Conservation (phyloP, 495 filamentous ascomycete genomes). For the Halenospora varia region DNA sequence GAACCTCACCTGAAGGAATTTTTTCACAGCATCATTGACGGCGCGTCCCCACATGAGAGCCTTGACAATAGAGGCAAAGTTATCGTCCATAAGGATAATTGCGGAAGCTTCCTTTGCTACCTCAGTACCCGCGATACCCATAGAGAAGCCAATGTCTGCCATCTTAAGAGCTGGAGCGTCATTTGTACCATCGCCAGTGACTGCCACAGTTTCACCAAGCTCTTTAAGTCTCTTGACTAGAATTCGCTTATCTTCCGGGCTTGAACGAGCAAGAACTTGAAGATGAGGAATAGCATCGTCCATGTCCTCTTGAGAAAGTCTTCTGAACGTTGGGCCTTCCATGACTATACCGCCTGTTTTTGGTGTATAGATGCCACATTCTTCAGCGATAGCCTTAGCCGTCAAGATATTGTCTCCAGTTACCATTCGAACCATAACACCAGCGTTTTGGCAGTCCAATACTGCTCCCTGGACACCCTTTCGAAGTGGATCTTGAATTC, state of each 20-base stretch:
- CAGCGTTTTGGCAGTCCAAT: constrained; percentile 66
- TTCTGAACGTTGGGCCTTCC: constrained; percentile 78
- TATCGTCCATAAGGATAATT: constrained; percentile 92
- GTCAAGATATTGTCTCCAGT: constrained; percentile 85
- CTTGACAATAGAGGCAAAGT: constrained; percentile 86
- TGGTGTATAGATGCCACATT: constrained; percentile 75
- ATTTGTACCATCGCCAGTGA: constrained; percentile 91
- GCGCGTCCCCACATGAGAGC: constrained; percentile 86
- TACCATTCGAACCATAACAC: constrained; percentile 86
- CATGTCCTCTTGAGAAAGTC: constrained; percentile 63
- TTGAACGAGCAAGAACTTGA: constrained; percentile 78
- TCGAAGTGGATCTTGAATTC: constrained; percentile 76
- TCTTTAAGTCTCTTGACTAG: constrained; percentile 74
- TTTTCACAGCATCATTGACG: constrained; percentile 86
- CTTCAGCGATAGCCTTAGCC: constrained; percentile 78
- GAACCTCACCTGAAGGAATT: constrained; percentile 60
- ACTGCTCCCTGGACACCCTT: constrained; percentile 74
- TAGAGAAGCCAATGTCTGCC: constrained; percentile 87
- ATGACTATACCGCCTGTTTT: constrained; percentile 48
- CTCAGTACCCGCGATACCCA: constrained; percentile 88
- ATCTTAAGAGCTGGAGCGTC: constrained; percentile 84
- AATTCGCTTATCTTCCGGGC: constrained; percentile 34
- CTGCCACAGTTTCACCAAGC: constrained; percentile 80
- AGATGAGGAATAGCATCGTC: constrained; percentile 66
- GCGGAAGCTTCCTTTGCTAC: constrained; percentile 93